These are phyloP conservation scores for Diutina pseudorugosa DNA, from an alignment of 1,139 yeast genomes.

Conservation along the genomic window DNA sequence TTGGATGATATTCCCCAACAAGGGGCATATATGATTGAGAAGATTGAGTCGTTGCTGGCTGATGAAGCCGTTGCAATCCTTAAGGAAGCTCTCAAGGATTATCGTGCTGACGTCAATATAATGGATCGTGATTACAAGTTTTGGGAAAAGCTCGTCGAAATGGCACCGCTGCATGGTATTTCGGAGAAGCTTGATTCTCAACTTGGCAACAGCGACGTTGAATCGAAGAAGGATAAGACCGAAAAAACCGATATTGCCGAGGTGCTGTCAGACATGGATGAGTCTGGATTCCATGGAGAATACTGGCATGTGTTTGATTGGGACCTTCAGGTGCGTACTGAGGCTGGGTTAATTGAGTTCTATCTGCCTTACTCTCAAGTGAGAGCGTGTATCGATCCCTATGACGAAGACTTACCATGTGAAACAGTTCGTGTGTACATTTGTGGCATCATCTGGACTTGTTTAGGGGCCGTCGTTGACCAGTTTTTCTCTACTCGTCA, in stretches of 20 bases:
- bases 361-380: slow-evolving; percentile 59
- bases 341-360: slow-evolving; percentile 25
- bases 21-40: slow-evolving; percentile 18
- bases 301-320: slow-evolving; percentile 6
- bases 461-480: slow-evolving; percentile 43
- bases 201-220: not conserved
- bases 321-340: slow-evolving; percentile 10
- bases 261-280: not conserved
- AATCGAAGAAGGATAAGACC: not conserved
- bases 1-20: not conserved
- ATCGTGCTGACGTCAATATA: slow-evolving; percentile 30
- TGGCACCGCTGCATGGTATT: not conserved
- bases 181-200: not conserved
- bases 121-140: slow-evolving; percentile 23
- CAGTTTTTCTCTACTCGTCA: slow-evolving; percentile 46
- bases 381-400: slow-evolving; percentile 42
- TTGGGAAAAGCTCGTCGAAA: slow-evolving; percentile 19
- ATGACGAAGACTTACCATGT: slow-evolving; percentile 35
- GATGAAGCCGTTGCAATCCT: slow-evolving; percentile 21
- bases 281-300: not conserved
- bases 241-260: not conserved
- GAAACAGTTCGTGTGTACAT: slow-evolving; percentile 50
- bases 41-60: slow-evolving; percentile 13
- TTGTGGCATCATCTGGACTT: slow-evolving; percentile 43
- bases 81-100: slow-evolving; percentile 27